phyloP scores from a whole-genome alignment of 2,329 filamentous ascomycete species.

The Ophiostoma quercus region DNA sequence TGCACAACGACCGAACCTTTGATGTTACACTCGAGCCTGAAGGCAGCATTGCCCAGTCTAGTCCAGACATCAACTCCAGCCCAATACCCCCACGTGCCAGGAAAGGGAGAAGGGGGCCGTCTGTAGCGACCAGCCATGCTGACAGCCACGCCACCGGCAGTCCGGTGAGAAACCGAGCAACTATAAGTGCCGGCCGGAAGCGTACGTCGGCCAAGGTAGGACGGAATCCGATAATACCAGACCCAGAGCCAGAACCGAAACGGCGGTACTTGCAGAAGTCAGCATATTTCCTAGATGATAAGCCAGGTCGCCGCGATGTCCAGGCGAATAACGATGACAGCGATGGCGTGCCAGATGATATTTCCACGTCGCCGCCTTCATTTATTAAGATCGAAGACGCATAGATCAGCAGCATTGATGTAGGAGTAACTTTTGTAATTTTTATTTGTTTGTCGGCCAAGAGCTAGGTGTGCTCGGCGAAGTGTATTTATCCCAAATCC shows the following conservation, averaged over 20 bases:
- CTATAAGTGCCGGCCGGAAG: background rate
- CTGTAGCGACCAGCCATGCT: background rate
- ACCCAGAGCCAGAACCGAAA: background rate
- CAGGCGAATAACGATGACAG: background rate
- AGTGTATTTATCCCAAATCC: slow-evolving; percentile 20
- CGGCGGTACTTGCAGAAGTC: slow-evolving; percentile 13
- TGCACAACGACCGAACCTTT: slow-evolving; percentile 10
- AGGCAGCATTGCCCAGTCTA: background rate
- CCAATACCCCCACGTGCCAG: slow-evolving; percentile 12
- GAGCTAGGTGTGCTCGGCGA: slow-evolving; percentile 10
- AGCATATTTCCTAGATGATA: slow-evolving; percentile 9
- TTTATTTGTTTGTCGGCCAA: slow-evolving; percentile 1
- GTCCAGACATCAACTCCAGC: slow-evolving; percentile 11
- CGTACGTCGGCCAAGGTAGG: background rate
- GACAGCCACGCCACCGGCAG: background rate
- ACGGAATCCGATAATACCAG: background rate
- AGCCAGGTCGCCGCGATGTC: background rate
- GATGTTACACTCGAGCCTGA: slow-evolving; percentile 9
- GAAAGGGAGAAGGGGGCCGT: background rate
- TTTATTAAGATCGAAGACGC: slow-evolving; percentile 18
- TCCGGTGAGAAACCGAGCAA: background rate
- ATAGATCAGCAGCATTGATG: background rate
- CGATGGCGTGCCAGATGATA: background rate
- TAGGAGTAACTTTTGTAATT: background rate
- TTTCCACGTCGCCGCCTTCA: slow-evolving; percentile 10